Percentiles rank a stretch among this genome's conserved stretches.
phyloP scores from a whole-genome alignment of 2,329 filamentous ascomycete species.

The Beauveria sp. region DNA sequence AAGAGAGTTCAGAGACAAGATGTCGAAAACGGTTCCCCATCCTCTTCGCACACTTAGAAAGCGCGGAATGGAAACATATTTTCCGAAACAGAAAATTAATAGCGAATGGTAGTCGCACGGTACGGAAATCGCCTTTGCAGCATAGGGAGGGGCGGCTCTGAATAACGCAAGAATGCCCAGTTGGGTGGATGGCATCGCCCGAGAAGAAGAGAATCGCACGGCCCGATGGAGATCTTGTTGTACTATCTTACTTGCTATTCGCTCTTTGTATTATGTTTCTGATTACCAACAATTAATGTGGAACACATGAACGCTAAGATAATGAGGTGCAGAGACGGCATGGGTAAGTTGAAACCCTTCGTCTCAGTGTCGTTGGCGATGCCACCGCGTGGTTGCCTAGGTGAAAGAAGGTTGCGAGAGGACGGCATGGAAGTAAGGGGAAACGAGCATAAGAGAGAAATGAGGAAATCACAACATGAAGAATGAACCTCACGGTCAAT shows the following conservation, averaged over 20 bases:
- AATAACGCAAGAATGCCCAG: neutral
- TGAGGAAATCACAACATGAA: neutral
- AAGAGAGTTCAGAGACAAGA: neutral
- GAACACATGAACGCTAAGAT: neutral
- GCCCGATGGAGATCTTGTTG: neutral
- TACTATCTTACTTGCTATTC: conserved; percentile 2
- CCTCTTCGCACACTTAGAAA: neutral
- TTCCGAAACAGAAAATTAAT: neutral
- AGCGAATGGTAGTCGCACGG: neutral
- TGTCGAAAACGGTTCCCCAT: neutral
- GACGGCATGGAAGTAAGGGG: neutral
- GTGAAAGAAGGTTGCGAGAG: neutral
- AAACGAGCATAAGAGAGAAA: neutral
- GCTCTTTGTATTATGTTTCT: neutral
- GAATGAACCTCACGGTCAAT: neutral
- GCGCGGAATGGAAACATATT: neutral
- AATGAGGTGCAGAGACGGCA: neutral
- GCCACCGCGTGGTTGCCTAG: neutral
- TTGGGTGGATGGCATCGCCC: neutral
- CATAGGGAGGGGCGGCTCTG: neutral
- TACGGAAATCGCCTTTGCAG: conserved; percentile 1
- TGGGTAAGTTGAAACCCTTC: neutral
- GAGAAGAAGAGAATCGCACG: conserved; percentile 1
- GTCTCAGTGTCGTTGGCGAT: neutral
- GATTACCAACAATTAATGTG: neutral